A percentile compares a stretch with the other conserved stretches of the same genome.
Evolutionary conservation across 78 protist species (phyloP).

Genomic region (Dictyostelium citrinum): DNA sequence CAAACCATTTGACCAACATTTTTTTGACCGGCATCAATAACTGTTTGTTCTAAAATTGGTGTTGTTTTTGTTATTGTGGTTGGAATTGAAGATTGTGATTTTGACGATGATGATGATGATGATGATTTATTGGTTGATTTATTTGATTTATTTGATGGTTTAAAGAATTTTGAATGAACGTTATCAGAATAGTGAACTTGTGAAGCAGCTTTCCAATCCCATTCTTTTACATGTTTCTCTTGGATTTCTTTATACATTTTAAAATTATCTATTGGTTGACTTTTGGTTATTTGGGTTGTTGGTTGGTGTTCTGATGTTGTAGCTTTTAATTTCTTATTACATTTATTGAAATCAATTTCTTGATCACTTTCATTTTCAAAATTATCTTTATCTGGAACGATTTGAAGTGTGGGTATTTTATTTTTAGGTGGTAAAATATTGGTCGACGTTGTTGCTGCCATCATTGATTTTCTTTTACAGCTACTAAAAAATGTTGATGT

Average conservation of each 20-base stretch:
- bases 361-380: background rate
- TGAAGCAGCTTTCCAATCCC: conserved; percentile 73
- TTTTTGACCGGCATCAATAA: conserved; percentile 51
- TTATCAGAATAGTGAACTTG: background rate
- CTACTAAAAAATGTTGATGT: background rate
- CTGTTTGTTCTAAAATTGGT: conserved; percentile 44
- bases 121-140: background rate
- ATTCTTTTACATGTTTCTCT: conserved; percentile 10
- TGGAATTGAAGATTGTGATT: background rate
- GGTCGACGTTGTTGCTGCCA: background rate
- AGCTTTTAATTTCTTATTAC: background rate
- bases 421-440: background rate
- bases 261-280: background rate
- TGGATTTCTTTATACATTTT: background rate
- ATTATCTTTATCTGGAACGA: background rate
- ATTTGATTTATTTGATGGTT: background rate
- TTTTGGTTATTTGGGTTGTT: background rate
- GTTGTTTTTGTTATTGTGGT: background rate
- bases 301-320: background rate
- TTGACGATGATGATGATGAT: background rate
- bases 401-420: background rate
- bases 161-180: conserved; percentile 6
- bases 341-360: background rate
- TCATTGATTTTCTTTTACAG: conserved; percentile 27
- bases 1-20: conserved; percentile 47